Base-by-base conservation (phyloP, 768 basidiomycete genomes). In the Mrakia hoshinonis region DNA sequence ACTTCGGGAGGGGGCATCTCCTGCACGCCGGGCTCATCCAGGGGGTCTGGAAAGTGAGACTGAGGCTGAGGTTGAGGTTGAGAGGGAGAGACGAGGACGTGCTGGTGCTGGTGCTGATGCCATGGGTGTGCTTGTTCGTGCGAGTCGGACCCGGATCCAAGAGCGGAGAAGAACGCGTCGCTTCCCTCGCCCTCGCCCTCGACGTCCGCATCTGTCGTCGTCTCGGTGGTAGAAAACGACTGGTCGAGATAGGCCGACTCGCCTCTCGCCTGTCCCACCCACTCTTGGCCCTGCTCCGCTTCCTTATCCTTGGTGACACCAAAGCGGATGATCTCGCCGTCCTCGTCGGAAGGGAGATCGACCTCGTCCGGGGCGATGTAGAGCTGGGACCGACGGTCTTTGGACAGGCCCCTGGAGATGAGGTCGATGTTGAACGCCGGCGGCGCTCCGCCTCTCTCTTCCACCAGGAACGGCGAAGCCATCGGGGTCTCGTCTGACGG, bases 391-490 rank as follows among this genome's bases (percentile, higher is more conserved):
- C 61, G 61, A 39, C 61, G 61, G 26, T 62, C 61, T 22, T 62
- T 62, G 61, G 61, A 26, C 15, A 62, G 61, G 13, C 61, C 61
- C 20, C 38, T 13, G 13, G 61, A 31, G 26, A 62, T 22, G 38
- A 62, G 61, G 36, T 62, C 61, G 61, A 62, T 22, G 61, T 62
- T 62, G 61, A 62, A 62, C 3, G 61, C 61, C 9, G 61, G 61
- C 12, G 61, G 34, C 5, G 61, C 22, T 18, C 22, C 26, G 34
- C 5, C 20, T 38, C 4, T 5, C 4, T 18, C 31, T 18, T 62
- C 34, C 22, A 31, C 61, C 26, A 62, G 26, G 49, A 51, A 51
- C 15, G 61, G 38, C 18, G 61, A 62, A 26, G 61, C 36, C 20
- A 18, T 26, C 9, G 24, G 26, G 11, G 31, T 58, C 31, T 26